phyloP scores from a whole-genome alignment of 495 filamentous ascomycete genomes.

The Neurospora sp. region DNA sequence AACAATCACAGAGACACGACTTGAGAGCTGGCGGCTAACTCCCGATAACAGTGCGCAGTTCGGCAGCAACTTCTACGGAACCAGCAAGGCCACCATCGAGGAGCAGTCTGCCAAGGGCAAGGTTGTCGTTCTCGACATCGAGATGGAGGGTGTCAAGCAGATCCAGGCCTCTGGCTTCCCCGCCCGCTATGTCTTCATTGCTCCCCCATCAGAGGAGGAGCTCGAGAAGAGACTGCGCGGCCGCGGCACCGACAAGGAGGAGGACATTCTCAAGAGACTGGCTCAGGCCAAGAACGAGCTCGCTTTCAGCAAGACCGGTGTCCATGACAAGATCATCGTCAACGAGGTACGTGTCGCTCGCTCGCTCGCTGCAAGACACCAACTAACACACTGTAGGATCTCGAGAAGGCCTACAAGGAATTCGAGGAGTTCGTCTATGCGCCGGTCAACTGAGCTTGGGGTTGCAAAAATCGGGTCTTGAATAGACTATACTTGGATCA shows the following conservation, averaged over 20 bases:
- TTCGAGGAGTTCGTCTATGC: conserved; percentile 54
- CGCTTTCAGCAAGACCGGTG: conserved; percentile 63
- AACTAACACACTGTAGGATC: conserved; percentile 30
- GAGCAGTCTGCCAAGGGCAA: conserved; percentile 58
- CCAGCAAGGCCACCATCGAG: conserved; percentile 64
- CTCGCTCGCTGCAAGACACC: background rate
- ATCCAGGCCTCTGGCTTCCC: conserved; percentile 66
- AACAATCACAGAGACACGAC: background rate
- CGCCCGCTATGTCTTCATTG: conserved; percentile 77
- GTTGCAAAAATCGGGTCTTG: background rate
- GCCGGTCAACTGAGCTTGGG: background rate
- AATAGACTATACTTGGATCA: conserved; percentile 6
- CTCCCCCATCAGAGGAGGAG: conserved; percentile 64
- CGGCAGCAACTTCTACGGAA: conserved; percentile 83
- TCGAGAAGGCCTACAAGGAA: conserved; percentile 75
- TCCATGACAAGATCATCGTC: conserved; percentile 77
- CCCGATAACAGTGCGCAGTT: conserved; percentile 56
- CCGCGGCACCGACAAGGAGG: conserved; percentile 78
- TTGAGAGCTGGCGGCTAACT: background rate
- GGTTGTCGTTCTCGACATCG: conserved; percentile 73
- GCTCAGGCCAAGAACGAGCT: conserved; percentile 74
- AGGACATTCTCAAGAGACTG: conserved; percentile 62
- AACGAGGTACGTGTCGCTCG: conserved; percentile 48
- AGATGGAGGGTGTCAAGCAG: conserved; percentile 98
- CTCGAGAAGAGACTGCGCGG: conserved; percentile 69